Conservation (phyloP, 140 eudicot species). For the Cichorium intybus region DNA sequence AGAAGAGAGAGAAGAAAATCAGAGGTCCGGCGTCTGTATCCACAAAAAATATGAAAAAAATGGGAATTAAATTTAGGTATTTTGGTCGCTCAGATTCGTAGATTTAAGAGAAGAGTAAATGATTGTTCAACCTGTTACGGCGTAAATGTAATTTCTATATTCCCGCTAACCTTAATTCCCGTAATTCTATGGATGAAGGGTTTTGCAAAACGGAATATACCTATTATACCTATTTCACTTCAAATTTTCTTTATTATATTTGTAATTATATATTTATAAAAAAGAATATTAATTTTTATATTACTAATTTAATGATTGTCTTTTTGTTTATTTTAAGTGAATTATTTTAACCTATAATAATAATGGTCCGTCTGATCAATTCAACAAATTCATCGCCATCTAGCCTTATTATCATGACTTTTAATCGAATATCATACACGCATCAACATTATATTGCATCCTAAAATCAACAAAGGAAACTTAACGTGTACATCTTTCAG, state of each 20-base stretch:
- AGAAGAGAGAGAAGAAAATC: slow-evolving; percentile 10
- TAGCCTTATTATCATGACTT: background rate
- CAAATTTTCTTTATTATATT: too few relatives aligned
- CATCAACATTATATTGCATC: background rate
- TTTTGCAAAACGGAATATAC: slow-evolving; percentile 12
- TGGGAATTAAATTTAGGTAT: slow-evolving; percentile 26
- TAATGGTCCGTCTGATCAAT: too few relatives aligned
- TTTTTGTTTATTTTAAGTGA: too few relatives aligned
- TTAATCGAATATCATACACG: too few relatives aligned
- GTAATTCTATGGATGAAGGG: slow-evolving; percentile 1
- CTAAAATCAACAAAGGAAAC: background rate
- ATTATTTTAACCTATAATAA: too few relatives aligned
- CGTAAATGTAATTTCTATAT: slow-evolving; percentile 24
- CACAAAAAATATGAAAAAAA: slow-evolving; percentile 19
- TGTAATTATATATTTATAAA: too few relatives aligned
- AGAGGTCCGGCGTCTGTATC: slow-evolving; percentile 49
- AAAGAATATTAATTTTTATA: too few relatives aligned
- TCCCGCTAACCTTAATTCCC: slow-evolving; percentile 19
- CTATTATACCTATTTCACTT: slow-evolving; percentile 12
- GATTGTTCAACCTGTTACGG: slow-evolving; percentile 12
- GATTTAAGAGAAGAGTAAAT: slow-evolving; percentile 1
- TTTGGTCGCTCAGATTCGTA: slow-evolving; percentile 14
- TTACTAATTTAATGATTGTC: too few relatives aligned
- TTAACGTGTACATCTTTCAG: too few relatives aligned
- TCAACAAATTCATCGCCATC: background rate